phyloP scores from a whole-genome alignment of 163 green algal species.

The Volvox carteri region DNA sequence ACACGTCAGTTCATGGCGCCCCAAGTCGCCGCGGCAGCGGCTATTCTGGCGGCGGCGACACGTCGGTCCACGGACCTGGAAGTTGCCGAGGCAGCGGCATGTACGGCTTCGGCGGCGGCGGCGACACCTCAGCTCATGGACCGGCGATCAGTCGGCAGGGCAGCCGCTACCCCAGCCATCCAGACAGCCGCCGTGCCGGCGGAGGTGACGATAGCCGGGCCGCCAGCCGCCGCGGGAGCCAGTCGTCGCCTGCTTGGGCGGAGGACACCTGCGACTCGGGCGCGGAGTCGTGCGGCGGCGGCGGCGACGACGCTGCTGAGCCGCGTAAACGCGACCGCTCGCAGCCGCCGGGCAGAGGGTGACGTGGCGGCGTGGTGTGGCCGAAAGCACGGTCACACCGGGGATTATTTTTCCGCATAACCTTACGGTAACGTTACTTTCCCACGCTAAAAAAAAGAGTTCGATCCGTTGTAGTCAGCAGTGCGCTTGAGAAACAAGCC shows the following conservation, averaged over 20 bases:
- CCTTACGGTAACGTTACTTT: too few relatives aligned
- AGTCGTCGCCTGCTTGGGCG: not conserved
- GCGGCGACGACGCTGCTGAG: too few relatives aligned
- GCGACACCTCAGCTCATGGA: not conserved
- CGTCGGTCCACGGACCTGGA: not conserved
- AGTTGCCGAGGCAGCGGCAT: not conserved
- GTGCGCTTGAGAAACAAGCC: too few relatives aligned
- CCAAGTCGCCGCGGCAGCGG: not conserved
- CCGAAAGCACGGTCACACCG: too few relatives aligned
- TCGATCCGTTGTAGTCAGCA: too few relatives aligned
- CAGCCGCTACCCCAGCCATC: not conserved
- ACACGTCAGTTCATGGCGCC: not conserved
- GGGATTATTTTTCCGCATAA: too few relatives aligned
- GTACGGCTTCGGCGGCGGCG: not conserved
- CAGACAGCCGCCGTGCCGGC: constrained; percentile 10
- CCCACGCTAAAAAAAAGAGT: too few relatives aligned
- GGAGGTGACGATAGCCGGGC: constrained; percentile 5
- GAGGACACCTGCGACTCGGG: not conserved
- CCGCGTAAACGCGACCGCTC: too few relatives aligned
- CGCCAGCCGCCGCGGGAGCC: constrained; percentile 9
- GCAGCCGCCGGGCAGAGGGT: too few relatives aligned
- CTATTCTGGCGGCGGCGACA: not conserved
- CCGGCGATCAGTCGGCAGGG: not conserved
- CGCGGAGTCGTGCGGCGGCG: not conserved
- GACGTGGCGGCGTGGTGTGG: too few relatives aligned